Conservation (phyloP, 2,329 filamentous ascomycete genomes). For the Penicillium aurantiogriseum region DNA sequence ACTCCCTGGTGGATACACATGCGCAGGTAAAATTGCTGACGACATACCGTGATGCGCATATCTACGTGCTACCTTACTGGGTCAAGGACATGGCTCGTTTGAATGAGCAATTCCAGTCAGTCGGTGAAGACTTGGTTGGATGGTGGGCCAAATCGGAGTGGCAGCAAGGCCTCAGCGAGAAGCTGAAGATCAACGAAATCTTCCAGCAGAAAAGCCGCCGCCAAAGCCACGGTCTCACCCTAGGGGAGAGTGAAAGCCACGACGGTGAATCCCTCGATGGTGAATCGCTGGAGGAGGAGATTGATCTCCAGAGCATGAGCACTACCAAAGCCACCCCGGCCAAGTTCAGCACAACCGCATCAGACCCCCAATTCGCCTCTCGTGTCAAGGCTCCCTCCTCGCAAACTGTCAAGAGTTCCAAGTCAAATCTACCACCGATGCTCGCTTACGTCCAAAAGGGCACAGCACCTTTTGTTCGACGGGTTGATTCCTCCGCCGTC, state of each 20-base stretch:
- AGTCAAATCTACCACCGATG: constrained; percentile 50
- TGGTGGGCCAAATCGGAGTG: constrained; percentile 96
- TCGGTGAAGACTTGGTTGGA: constrained; percentile 86
- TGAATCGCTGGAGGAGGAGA: constrained; percentile 46
- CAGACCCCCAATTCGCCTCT: constrained; percentile 28
- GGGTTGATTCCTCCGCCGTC: constrained; percentile 82
- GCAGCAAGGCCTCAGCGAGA: constrained; percentile 77
- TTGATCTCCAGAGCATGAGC: constrained; percentile 54
- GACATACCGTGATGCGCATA: constrained; percentile 83
- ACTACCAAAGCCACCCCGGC: constrained; percentile 47
- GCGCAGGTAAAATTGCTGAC: constrained; percentile 76
- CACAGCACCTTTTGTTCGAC: constrained; percentile 68
- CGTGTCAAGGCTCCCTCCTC: constrained; percentile 27
- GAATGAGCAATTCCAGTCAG: constrained; percentile 80
- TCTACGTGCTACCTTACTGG: constrained; percentile 94
- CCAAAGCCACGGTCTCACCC: constrained; percentile 36
- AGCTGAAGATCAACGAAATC: constrained; percentile 69
- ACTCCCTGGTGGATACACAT: constrained; percentile 71
- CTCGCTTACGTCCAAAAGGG: constrained; percentile 73
- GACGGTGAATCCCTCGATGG: constrained; percentile 41
- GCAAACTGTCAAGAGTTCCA: constrained; percentile 2
- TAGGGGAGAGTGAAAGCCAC: constrained; percentile 40
- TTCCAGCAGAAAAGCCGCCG: constrained; percentile 48
- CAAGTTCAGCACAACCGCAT: not conserved
- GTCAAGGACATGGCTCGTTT: constrained; percentile 76